Conservation (phyloP, 345 rosid genomes). For the Populus deltoides region DNA sequence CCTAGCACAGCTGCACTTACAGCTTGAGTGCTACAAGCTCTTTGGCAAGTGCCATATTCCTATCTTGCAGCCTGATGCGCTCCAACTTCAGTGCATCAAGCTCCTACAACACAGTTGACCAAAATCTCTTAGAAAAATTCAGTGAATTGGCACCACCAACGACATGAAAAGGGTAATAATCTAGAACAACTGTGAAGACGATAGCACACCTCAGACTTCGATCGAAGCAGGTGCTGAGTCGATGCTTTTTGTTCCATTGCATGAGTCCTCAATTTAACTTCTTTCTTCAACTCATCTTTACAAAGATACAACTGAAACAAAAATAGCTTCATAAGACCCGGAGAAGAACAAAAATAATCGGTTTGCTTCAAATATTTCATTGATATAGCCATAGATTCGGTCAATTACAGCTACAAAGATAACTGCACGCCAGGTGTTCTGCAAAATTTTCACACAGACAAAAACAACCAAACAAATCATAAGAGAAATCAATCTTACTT, state of each 20-base stretch:
- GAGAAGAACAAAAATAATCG: neutral
- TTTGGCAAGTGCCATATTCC: conserved; percentile 77
- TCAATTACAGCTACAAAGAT: neutral
- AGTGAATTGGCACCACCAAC: neutral
- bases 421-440: neutral
- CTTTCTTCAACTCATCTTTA: conserved; percentile 48
- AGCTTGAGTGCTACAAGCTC: conserved; percentile 86
- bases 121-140: neutral
- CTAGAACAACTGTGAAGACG: neutral
- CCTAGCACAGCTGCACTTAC: conserved; percentile 35
- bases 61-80: conserved; percentile 57
- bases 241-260: conserved; percentile 49
- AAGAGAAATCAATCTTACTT: conserved; percentile 37
- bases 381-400: neutral
- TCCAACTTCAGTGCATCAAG: conserved; percentile 44
- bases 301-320: conserved; percentile 48
- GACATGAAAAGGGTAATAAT: neutral
- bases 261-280: conserved; percentile 51
- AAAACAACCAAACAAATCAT: neutral
- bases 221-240: conserved; percentile 45
- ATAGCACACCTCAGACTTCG: conserved; percentile 57
- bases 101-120: conserved; percentile 45
- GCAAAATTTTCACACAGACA: neutral
- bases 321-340: conserved; percentile 4
- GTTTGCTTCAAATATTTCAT: neutral